Conservation (phyloP, 805 yeast species). For the Tetrapisispora arboricola region DNA sequence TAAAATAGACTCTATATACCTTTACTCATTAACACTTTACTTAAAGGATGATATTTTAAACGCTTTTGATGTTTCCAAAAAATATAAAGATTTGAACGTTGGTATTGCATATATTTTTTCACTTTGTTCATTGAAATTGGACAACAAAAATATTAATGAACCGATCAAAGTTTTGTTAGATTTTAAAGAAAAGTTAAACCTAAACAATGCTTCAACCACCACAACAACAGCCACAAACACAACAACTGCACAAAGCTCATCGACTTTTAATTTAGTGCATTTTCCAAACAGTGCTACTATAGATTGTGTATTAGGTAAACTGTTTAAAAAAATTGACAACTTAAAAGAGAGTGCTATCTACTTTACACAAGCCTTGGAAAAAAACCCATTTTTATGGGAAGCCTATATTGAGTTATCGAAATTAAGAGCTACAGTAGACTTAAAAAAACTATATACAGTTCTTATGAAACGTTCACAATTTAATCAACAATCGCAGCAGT, state of each 20-base stretch:
- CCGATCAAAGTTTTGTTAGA: constrained; percentile 7
- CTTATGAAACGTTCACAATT: constrained; percentile 4
- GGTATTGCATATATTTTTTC: constrained; percentile 76
- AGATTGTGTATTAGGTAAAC: constrained; percentile 57
- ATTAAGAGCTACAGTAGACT: constrained; percentile 57
- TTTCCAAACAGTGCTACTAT: constrained; percentile 65
- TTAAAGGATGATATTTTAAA: constrained; percentile 51
- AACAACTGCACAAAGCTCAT: neutral
- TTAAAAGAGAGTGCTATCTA: constrained; percentile 52
- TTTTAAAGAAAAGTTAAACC: neutral
- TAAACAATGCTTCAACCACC: neutral
- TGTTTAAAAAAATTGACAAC: constrained; percentile 51
- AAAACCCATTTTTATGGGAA: constrained; percentile 79
- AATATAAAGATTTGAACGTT: constrained; percentile 39
- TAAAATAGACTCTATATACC: constrained; percentile 51
- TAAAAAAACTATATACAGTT: constrained; percentile 12
- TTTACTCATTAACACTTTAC: constrained; percentile 58
- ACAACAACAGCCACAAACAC: neutral
- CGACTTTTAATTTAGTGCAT: constrained; percentile 7
- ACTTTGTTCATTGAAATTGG: constrained; percentile 35
- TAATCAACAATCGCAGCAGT: neutral
- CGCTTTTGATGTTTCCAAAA: constrained; percentile 30
- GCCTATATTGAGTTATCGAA: constrained; percentile 68
- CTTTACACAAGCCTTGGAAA: constrained; percentile 57
- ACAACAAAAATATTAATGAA: constrained; percentile 9